Base-by-base conservation (phyloP, 768 basidiomycete species). In the Clathrus columnatus region DNA sequence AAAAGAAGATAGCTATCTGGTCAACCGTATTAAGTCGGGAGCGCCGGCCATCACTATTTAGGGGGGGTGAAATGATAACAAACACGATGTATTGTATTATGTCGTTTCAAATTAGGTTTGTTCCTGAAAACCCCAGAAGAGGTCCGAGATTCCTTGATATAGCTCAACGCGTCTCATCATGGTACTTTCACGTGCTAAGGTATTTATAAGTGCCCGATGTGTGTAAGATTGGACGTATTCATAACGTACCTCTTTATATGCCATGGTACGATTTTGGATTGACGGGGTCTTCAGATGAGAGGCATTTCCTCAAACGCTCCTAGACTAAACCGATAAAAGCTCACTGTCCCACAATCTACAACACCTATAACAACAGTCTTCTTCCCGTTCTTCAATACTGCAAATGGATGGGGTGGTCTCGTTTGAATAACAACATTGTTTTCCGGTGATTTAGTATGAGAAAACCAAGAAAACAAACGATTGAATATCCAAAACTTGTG, bases 301-400 rank as follows among this genome's bases (percentile, higher is more conserved):
- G 89, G 84, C 80, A 86, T 85, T 61, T 91, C 88, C 51, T 80
- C 82, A 66, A 98, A 97, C 7, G 75, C 82, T 0, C 91, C 89
- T 64, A 92, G 78, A 6, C 86, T 84, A 61, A 97, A 92, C 51
- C 87, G 74, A 70, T 91, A 88, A 74, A 96, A 94, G 60, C 87
- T 87, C 43, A 85, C 85, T 59, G 79, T 91, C 7, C 94, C 91
- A 1, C 82, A 78, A 68, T 96, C 93, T 4, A 94, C 92, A 1
- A 80, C 90, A 1, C 93, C 94, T 48, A 98, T 78, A 29, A 97
- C 75, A 51, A 94, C 73, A 7, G 75, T 84, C 64, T 90, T 89
- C 65, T 84, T 88, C 0, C 95, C 95, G 26, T 81, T 79, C 61
- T 94, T 90, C 58, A 97, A 72, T 4, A 80, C 79, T 59, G 82